Evolutionary conservation across 768 basidiomycete species (phyloP).

Genomic region (Phlebiopsis gigantea): DNA sequence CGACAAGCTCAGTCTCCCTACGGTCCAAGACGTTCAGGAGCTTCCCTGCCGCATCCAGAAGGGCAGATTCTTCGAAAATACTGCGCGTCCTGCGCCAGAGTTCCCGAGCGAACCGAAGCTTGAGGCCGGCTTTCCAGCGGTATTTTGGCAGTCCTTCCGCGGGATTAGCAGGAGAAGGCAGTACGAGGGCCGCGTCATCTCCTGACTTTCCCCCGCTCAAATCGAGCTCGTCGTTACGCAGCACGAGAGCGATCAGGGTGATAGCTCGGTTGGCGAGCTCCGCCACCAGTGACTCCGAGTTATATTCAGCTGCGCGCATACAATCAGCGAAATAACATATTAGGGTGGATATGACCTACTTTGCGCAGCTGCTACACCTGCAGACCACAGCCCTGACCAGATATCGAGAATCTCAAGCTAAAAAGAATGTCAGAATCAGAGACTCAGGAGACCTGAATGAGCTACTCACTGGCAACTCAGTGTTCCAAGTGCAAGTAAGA

Average conservation of each 20-base stretch:
- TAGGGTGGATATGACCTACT: slow-evolving; percentile 29
- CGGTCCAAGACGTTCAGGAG: slow-evolving; percentile 46
- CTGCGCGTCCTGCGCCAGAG: slow-evolving; percentile 49
- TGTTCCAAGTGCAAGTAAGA: slow-evolving; percentile 42
- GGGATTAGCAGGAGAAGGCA: slow-evolving; percentile 14
- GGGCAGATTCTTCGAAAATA: slow-evolving; percentile 36
- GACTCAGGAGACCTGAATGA: neutral
- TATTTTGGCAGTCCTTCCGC: slow-evolving; percentile 5
- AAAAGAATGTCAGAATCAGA: neutral
- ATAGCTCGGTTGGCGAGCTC: slow-evolving; percentile 25
- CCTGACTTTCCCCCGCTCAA: slow-evolving; percentile 12
- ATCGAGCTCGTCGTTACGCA: slow-evolving; percentile 18
- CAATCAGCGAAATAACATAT: neutral
- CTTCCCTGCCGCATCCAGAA: slow-evolving; percentile 38
- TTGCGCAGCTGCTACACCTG: slow-evolving; percentile 41
- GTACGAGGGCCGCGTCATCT: slow-evolving; percentile 10
- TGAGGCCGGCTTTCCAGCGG: slow-evolving; percentile 41
- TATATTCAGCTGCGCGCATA: slow-evolving; percentile 33
- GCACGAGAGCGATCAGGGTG: slow-evolving; percentile 37
- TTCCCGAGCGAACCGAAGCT: slow-evolving; percentile 50
- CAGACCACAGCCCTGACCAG: slow-evolving; percentile 54
- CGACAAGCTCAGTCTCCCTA: slow-evolving; percentile 40
- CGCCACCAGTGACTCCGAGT: slow-evolving; percentile 26
- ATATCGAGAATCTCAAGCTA: slow-evolving; percentile 45
- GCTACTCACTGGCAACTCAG: slow-evolving; percentile 44